phyloP scores from a whole-genome alignment of 2,329 filamentous ascomycete genomes.

The Clarireedia hainanense region DNA sequence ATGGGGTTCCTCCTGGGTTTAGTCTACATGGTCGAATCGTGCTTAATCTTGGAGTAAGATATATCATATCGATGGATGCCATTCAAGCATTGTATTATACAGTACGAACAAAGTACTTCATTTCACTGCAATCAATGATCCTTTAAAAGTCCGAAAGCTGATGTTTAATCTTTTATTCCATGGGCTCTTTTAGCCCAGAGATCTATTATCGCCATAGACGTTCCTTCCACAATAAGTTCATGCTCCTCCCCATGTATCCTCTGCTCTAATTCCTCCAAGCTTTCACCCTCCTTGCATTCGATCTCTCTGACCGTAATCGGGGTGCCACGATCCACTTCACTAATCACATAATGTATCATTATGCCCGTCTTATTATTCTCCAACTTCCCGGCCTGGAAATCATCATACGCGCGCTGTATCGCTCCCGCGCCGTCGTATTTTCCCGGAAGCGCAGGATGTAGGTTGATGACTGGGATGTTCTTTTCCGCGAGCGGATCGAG shows the following conservation, averaged over 20 bases:
- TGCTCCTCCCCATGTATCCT: constrained; percentile 74
- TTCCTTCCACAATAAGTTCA: constrained; percentile 69
- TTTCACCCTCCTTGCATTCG: constrained; percentile 55
- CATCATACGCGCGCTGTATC: constrained; percentile 70
- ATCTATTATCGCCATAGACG: constrained; percentile 40
- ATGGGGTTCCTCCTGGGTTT: too few relatives aligned
- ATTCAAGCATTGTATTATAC: too few relatives aligned
- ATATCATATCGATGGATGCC: too few relatives aligned
- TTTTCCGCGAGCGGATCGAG: constrained; percentile 49
- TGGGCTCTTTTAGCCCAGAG: constrained; percentile 26
- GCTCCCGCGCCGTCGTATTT: constrained; percentile 71
- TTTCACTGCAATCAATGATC: too few relatives aligned
- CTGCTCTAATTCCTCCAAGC: constrained; percentile 56
- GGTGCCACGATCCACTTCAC: constrained; percentile 70
- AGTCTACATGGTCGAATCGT: too few relatives aligned
- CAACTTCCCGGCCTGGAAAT: constrained; percentile 56
- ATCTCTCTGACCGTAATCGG: constrained; percentile 67
- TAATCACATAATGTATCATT: constrained; percentile 82
- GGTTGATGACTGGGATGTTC: constrained; percentile 55
- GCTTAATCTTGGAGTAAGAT: too few relatives aligned
- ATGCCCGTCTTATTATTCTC: constrained; percentile 65
- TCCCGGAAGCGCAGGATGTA: constrained; percentile 59
- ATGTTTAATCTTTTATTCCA: constrained; percentile 1
- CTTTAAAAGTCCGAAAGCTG: too few relatives aligned
- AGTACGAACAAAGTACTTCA: too few relatives aligned